Percentiles rank a stretch among this genome's conserved stretches.
Conservation (phyloP, 2,329 filamentous ascomycete genomes). For the Pseudohalonectria lignicola region DNA sequence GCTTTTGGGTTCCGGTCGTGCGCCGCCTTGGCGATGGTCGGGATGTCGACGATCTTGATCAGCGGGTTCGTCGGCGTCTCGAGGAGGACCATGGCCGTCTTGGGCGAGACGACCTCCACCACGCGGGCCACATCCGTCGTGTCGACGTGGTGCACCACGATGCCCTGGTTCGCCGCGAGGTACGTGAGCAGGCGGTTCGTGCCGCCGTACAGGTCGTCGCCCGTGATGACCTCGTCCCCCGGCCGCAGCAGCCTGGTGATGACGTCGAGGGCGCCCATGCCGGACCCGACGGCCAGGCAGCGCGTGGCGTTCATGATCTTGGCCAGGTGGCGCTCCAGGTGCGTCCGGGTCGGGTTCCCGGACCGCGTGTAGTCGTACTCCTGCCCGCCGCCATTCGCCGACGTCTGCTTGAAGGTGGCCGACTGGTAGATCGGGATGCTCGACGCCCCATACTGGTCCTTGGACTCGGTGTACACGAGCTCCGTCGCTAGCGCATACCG, state of each 20-base stretch:
- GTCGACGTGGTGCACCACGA: constrained; percentile 92
- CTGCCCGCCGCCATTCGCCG: constrained; percentile 65
- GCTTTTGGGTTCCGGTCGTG: constrained; percentile 71
- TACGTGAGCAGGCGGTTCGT: constrained; percentile 91
- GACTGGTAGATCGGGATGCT: constrained; percentile 98
- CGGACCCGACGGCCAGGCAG: constrained; percentile 85
- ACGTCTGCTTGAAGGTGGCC: constrained; percentile 93
- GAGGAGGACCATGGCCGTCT: constrained; percentile 90
- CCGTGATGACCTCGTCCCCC: constrained; percentile 93
- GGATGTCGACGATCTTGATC: constrained; percentile 95
- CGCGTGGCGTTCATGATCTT: constrained; percentile 98
- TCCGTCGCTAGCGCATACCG: constrained; percentile 94
- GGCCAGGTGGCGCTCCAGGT: constrained; percentile 90
- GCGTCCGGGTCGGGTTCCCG: constrained; percentile 90
- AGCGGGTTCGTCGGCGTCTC: constrained; percentile 96
- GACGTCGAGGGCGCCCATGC: constrained; percentile 95
- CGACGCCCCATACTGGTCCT: constrained; percentile 93
- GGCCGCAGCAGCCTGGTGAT: constrained; percentile 84
- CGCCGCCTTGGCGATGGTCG: constrained; percentile 61
- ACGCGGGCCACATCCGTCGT: constrained; percentile 72
- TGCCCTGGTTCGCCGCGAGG: constrained; percentile 77
- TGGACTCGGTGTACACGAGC: constrained; percentile 89
- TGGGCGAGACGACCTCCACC: constrained; percentile 54
- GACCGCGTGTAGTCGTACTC: constrained; percentile 99
- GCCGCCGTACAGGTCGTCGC: constrained; percentile 93